Evolutionary conservation across 2,329 filamentous ascomycete species (phyloP).

Genomic region (Blumeriella jaapii): DNA sequence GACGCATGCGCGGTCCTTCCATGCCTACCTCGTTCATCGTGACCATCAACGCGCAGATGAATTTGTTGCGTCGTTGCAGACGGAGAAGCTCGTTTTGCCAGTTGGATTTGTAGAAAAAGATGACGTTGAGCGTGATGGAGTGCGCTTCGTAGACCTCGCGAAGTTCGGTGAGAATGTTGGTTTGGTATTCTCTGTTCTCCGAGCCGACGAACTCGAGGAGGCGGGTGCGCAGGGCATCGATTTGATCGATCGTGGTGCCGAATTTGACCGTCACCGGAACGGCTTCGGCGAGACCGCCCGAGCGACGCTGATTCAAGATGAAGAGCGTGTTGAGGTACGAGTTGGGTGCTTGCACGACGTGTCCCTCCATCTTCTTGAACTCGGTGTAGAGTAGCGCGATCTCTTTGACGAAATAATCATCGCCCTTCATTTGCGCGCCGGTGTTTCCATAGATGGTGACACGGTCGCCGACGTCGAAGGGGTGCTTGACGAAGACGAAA

Average conservation of each 20-base stretch:
- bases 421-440: constrained; percentile 63
- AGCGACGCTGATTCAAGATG: constrained; percentile 88
- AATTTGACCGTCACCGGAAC: constrained; percentile 79
- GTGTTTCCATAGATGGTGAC: constrained; percentile 87
- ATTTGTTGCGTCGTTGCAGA: constrained; percentile 83
- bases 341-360: constrained; percentile 92
- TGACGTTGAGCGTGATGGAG: constrained; percentile 76
- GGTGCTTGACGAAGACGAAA: constrained; percentile 95
- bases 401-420: constrained; percentile 94
- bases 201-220: constrained; percentile 72
- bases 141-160: constrained; percentile 71
- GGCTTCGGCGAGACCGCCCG: constrained; percentile 77
- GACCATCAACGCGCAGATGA: constrained; percentile 83
- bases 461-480: constrained; percentile 90
- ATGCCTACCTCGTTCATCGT: constrained; percentile 44
- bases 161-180: constrained; percentile 78
- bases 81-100: constrained; percentile 92
- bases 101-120: constrained; percentile 97
- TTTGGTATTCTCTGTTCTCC: constrained; percentile 83
- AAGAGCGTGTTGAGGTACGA: constrained; percentile 86
- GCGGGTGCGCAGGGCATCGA: constrained; percentile 67
- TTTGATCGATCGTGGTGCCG: constrained; percentile 71
- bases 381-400: constrained; percentile 90
- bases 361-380: constrained; percentile 97
- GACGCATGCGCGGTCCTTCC: constrained; percentile 26